Conservation (phyloP, 768 basidiomycete species). For the Fibroporia radiculosa region DNA sequence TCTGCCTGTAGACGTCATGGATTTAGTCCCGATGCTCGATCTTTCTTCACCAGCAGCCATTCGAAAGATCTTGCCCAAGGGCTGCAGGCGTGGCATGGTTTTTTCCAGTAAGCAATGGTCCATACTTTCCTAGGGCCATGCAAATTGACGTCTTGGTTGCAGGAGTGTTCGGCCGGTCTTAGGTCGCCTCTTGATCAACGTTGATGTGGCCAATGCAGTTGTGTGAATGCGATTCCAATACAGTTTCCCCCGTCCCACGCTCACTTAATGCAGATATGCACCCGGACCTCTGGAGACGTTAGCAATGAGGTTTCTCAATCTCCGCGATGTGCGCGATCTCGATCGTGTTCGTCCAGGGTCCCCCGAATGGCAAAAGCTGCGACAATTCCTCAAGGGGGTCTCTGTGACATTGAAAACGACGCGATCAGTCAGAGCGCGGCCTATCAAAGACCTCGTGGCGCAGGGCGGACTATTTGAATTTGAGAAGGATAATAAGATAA, state of each 20-base stretch:
- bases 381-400: conserved; percentile 22
- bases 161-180: conserved; percentile 17
- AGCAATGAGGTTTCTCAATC: conserved; percentile 1
- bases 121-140: too few species aligned
- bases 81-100: conserved; percentile 9
- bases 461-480: conserved; percentile 35
- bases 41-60: conserved; percentile 6
- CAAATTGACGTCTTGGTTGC: background rate
- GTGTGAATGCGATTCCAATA: conserved; percentile 2
- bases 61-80: conserved; percentile 4
- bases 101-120: conserved; percentile 11
- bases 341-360: background rate
- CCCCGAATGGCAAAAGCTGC: conserved; percentile 10
- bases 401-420: conserved; percentile 5
- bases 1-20: conserved; percentile 7
- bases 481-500: conserved; percentile 32
- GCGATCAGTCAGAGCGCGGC: conserved; percentile 20
- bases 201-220: conserved; percentile 11
- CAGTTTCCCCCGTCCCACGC: background rate
- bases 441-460: conserved; percentile 28
- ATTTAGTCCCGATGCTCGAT: conserved; percentile 8
- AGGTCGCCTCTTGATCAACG: conserved; percentile 9
- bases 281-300: conserved; percentile 3
- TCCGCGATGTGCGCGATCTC: conserved; percentile 5
- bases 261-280: conserved; percentile 3